Conservation (phyloP, 192 early-diverging fungal species). For the Fimicolochytrium jonesii region DNA sequence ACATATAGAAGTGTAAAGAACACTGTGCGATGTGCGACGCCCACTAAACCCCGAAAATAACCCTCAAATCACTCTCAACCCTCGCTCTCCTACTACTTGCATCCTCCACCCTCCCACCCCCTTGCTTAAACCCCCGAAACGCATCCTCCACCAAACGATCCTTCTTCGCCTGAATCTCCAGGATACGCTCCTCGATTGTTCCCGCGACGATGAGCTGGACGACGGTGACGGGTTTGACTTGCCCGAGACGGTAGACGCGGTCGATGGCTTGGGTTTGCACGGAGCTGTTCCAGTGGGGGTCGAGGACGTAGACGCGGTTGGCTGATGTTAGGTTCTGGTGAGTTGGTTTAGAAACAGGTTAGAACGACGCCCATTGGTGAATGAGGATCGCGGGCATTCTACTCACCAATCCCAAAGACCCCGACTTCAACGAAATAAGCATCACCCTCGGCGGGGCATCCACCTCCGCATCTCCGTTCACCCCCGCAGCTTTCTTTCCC, state of each 20-base stretch:
- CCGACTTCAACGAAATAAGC: background rate
- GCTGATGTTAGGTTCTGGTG: background rate
- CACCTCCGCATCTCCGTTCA: background rate
- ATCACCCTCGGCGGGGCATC: background rate
- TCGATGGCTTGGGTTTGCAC: conserved; percentile 92
- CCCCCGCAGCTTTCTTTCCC: background rate
- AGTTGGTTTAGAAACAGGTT: no score
- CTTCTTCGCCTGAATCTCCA: background rate
- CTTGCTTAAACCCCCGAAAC: background rate
- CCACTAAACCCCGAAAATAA: background rate
- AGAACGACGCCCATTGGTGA: no score
- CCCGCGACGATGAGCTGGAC: conserved; percentile 74
- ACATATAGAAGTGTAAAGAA: no score
- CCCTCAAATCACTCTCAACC: background rate
- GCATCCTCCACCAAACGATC: background rate
- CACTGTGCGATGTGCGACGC: no score
- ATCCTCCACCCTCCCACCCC: background rate
- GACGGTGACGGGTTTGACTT: conserved; percentile 75
- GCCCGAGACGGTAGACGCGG: conserved; percentile 85
- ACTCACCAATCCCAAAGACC: background rate
- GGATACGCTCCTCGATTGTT: conserved; percentile 59
- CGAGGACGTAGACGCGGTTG: background rate
- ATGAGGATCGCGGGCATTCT: no score
- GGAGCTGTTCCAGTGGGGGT: background rate
- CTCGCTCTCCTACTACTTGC: background rate